These are phyloP conservation scores for Pichia deserticola DNA, from an alignment of 805 yeast genomes.

Conservation along the genomic window DNA sequence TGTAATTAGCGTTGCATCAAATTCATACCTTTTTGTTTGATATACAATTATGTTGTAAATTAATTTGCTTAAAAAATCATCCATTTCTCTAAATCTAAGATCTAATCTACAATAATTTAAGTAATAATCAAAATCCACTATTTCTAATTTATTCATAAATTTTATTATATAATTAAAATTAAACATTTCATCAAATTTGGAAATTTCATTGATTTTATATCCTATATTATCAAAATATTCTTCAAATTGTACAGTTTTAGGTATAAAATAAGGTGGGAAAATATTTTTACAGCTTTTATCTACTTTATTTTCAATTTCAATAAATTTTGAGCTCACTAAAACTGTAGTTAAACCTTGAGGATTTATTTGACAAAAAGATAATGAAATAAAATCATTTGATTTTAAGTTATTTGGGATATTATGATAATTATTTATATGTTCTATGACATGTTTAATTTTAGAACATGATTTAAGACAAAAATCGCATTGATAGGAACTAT, in stretches of 20 bases:
- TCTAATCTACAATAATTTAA: constrained; percentile 1
- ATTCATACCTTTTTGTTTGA: background rate
- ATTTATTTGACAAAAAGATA: background rate
- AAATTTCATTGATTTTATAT: background rate
- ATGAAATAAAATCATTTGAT: background rate
- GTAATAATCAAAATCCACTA: background rate
- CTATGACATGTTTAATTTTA: background rate
- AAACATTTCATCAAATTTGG: constrained; percentile 6
- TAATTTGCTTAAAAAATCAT: background rate
- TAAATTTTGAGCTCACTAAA: background rate
- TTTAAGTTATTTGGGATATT: background rate
- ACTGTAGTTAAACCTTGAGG: constrained; percentile 1
- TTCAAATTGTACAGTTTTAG: background rate
- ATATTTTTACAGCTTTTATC: background rate
- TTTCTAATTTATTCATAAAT: background rate
- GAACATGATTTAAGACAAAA: constrained; percentile 6
- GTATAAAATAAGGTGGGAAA: background rate
- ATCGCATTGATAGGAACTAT: constrained; percentile 7
- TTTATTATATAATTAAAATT: background rate
- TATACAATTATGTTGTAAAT: background rate
- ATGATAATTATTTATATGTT: constrained; percentile 2
- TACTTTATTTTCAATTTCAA: background rate
- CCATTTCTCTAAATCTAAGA: background rate
- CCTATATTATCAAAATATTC: background rate
- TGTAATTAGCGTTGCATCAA: background rate